Evolutionary conservation across 2,329 filamentous ascomycete genomes (phyloP).

Genomic region (Sodiomyces alkalinus): DNA sequence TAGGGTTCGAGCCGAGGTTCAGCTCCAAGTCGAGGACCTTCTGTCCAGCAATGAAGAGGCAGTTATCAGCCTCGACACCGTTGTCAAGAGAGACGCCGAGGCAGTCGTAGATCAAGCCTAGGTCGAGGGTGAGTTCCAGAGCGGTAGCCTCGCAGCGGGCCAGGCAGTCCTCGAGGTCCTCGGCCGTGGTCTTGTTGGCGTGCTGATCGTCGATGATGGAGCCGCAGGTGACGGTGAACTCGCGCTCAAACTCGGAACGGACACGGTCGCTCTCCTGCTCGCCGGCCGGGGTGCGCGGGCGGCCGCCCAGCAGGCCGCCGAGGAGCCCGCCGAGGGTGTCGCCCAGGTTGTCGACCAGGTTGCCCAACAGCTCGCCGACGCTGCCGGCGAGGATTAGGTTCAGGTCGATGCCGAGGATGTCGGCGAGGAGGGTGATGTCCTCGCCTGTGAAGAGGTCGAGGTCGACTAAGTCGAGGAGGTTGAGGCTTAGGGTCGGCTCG

Average conservation of each 20-base stretch:
- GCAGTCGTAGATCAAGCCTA: constrained; percentile 1
- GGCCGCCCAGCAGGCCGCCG: background rate
- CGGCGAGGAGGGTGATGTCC: background rate
- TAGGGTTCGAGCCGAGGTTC: constrained; percentile 1
- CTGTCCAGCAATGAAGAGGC: constrained; percentile 1
- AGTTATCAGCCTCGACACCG: constrained; percentile 2
- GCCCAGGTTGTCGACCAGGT: background rate
- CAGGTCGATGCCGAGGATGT: constrained; percentile 2
- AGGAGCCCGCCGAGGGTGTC: background rate
- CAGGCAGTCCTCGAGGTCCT: background rate
- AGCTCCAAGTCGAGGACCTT: constrained; percentile 2
- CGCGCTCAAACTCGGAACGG: constrained; percentile 1
- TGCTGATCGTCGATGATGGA: background rate
- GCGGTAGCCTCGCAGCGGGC: constrained; percentile 2
- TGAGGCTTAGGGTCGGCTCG: constrained; percentile 1
- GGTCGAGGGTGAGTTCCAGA: background rate
- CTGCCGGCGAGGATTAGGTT: constrained; percentile 1
- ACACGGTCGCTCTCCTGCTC: background rate
- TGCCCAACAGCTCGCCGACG: background rate
- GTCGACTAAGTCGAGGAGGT: constrained; percentile 2
- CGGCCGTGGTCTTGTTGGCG: background rate
- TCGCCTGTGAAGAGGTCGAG: constrained; percentile 1
- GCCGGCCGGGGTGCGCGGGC: background rate
- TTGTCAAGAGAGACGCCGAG: background rate
- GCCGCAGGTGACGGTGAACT: constrained; percentile 1